phyloP scores from a whole-genome alignment of 306 rosid species.

The Cucurbita pepo region DNA sequence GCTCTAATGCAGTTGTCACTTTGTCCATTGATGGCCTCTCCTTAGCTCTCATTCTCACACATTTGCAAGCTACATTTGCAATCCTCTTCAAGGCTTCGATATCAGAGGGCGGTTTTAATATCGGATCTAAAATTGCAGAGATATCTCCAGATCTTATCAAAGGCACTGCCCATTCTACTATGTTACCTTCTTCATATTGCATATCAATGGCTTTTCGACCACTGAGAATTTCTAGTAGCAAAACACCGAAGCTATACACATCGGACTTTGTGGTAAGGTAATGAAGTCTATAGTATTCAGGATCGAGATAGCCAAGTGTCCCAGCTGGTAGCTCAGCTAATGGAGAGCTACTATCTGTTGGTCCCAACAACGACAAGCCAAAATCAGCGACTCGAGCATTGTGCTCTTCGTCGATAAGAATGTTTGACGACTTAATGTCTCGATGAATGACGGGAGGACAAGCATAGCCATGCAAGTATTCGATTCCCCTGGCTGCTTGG shows the following conservation, averaged over 20 bases:
- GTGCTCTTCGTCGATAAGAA: slow-evolving; percentile 90
- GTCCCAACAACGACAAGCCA: slow-evolving; percentile 70
- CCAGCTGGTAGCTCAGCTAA: slow-evolving; percentile 89
- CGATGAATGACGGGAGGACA: slow-evolving; percentile 88
- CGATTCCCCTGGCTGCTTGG: slow-evolving; percentile 89
- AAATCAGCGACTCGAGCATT: slow-evolving; percentile 93
- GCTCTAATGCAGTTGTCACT: slow-evolving; percentile 84
- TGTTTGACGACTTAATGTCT: slow-evolving; percentile 87
- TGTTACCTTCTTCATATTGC: slow-evolving; percentile 79
- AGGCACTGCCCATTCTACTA: slow-evolving; percentile 97
- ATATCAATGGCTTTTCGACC: slow-evolving; percentile 92
- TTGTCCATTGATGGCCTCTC: slow-evolving; percentile 97
- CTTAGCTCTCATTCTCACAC: slow-evolving; percentile 94
- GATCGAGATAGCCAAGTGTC: slow-evolving; percentile 93
- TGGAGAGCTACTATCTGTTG: slow-evolving; percentile 78
- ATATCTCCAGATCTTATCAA: slow-evolving; percentile 58
- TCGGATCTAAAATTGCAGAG: slow-evolving; percentile 44
- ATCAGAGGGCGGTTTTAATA: slow-evolving; percentile 54
- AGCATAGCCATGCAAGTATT: slow-evolving; percentile 75
- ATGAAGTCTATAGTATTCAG: slow-evolving; percentile 91
- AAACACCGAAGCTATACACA: slow-evolving; percentile 86
- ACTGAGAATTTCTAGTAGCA: slow-evolving; percentile 71
- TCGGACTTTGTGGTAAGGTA: slow-evolving; percentile 94
- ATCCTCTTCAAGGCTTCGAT: slow-evolving; percentile 73
- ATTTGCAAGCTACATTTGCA: slow-evolving; percentile 78